Base-by-base conservation (phyloP, 352 stramenopile genomes). In the Nothophytophthora sp. region DNA sequence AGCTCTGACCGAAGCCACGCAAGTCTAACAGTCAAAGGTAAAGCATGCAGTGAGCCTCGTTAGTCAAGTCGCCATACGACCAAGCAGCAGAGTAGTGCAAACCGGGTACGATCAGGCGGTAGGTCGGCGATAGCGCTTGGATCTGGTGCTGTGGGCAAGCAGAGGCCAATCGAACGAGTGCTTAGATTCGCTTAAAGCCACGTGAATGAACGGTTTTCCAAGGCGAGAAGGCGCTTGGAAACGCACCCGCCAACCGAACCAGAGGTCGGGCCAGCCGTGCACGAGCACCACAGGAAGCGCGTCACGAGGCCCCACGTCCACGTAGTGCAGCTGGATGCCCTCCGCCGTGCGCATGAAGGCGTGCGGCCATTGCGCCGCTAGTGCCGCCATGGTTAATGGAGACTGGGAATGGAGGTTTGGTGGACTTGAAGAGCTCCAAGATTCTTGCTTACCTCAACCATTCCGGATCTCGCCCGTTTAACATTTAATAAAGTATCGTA, bases 221-320 rank as follows among this genome's bases (percentile, higher is more conserved):
- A 6, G 2, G 13, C 13, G 18, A 29, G 22, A 8, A 46, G 4
- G 10, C 30, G 37, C 18, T 18, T 8, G 8, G 19, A 38, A n/a
- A 56, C 60, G 45, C 46, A 73, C 60, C 30, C 73, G 67, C 75
- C 77, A 86, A 1, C 73, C 77, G 35, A 83, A 89, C 78, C 75
- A 89, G 41, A 89, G 53, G 27, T 90, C 78, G 23, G 78, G 78
- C 68, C 73, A 87, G n/a, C 78, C 76, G 48, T 90, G 78, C 39
- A 90, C 70, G 35, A 90, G 59, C 50, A 90, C 73, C n/a, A 89
- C 47, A 0, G 75, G 67, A 49, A 81, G 38, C 32, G 52, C 74
- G 38, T 85, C 67, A 24, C 50, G 46, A 20, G 70, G 75, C 3
- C 76, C 75, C 6, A 76, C 76, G 23, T 84, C 70, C 43, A 89